Base-by-base conservation (phyloP, 2,329 filamentous ascomycete genomes). In the Verticillium klebahnii region DNA sequence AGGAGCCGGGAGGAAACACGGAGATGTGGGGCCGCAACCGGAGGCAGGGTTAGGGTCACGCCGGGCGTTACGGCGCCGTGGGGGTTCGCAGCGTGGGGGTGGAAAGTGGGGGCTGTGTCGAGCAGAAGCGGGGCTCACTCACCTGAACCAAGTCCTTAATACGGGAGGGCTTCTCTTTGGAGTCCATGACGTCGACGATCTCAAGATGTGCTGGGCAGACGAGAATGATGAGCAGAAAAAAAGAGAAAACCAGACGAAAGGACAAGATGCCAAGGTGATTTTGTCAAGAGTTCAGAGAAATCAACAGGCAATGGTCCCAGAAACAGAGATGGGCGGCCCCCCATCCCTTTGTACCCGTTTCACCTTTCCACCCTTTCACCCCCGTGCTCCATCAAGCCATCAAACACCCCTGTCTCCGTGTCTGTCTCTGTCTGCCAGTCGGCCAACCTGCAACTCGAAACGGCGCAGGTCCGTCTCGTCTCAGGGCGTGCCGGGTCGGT, bases 111-210 rank as follows among this genome's bases (percentile, higher is more conserved):
- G 23, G 52, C 23, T 14, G 52, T 29, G 2, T n/a, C 23, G 19
- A 40, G 29, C 29, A 29, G 29, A 29, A 29, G 29, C 29, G 29
- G 29, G 29, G 29, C 29, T 29, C 29, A 29, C 56, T 62, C 58
- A 63, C 64, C 57, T 66, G 63, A 31, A 65, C 64, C 17, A 66
- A 59, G 54, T 66, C 63, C 54, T 61, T 50, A 19, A 66, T 64
- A 45, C 64, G 64, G 45, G 64, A 66, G 45, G 64, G 58, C 40
- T 61, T 60, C 5, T 61, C 61, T 39, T 66, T 63, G n/a, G 59
- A 52, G 11, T 66, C 64, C 63, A 65, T 66, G 58, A 37, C 29
- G 31, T 54, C 25, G 40, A 40, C 29, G 55, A n/a, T 32, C 11
- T 17, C 23, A 31, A 40, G 34, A 29, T 11, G 19, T 12, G n/a